Percentiles rank a stretch among this genome's conserved stretches.
Evolutionary conservation across 164 flowering plant genomes (phyloP).

Genomic region (Taxillus chinensis): DNA sequence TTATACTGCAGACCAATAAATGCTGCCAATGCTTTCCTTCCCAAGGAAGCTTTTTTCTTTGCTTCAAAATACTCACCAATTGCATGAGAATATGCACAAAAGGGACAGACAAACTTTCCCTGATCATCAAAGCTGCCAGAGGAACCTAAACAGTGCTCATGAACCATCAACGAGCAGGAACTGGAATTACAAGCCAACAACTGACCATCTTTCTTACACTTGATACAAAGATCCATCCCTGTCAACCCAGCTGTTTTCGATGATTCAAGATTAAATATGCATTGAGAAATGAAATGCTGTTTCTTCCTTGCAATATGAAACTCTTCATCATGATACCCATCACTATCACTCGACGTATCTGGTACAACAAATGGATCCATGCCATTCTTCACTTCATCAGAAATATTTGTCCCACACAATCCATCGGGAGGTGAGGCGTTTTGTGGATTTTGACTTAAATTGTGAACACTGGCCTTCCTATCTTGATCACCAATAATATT

Average conservation of each 20-base stretch:
- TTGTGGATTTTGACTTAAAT: background rate
- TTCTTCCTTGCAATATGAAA: constrained; percentile 20
- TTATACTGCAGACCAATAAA: constrained; percentile 18
- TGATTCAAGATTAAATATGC: constrained; percentile 18
- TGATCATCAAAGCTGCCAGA: constrained; percentile 25
- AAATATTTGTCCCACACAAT: background rate
- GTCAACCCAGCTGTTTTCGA: constrained; percentile 16
- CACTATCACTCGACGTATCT: constrained; percentile 19
- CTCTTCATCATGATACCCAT: constrained; percentile 18
- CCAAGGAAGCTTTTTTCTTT: constrained; percentile 29
- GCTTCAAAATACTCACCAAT: constrained; percentile 29
- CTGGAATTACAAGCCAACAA: constrained; percentile 37
- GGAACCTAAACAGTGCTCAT: constrained; percentile 49
- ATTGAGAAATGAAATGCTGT: constrained; percentile 27
- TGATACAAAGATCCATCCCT: constrained; percentile 37
- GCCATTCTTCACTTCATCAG: constrained; percentile 9
- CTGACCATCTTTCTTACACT: constrained; percentile 48
- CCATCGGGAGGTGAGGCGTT: constrained; percentile 2
- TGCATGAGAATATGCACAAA: constrained; percentile 50
- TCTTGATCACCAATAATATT: constrained; percentile 6
- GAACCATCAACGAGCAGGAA: constrained; percentile 43
- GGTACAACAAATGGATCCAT: constrained; percentile 7
- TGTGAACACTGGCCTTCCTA: background rate
- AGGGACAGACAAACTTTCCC: constrained; percentile 60
- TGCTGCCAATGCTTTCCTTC: constrained; percentile 30